Evolutionary conservation across 306 rosid species (phyloP), one percentile per base, ranked within the genome.

Genomic region (Cicer pinnatifidum): DNA sequence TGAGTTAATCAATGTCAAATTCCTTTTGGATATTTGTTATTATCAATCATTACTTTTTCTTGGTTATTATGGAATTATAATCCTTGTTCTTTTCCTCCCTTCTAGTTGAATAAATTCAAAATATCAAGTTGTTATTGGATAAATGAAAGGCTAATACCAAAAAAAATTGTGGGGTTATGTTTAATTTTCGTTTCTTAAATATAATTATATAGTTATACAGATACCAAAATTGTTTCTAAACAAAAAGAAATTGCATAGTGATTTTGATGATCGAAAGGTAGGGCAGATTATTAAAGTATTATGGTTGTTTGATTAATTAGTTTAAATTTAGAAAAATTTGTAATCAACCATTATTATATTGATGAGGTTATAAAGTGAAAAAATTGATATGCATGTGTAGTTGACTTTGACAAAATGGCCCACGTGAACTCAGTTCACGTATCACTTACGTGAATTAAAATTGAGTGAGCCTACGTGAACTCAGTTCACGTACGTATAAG

Each of bases 1-100:
- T 93, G 83, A 91, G 96, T 87, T 75, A 51, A 71, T 81, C 8
- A 53, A 17, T 53, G 60, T 45, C 58, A 52, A 59, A 73, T 15
- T 78, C 64, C 72, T 73, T 54, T 57, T 59, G n/a, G 51, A 8
- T 72, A 71, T 45, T 15, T 66, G 33, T 59, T 61, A 17, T 72
- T 52, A 65, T 69, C 69, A 43, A 39, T 66, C 61, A 15, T 53
- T 70, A 47, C n/a, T 40, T 11, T 38, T 41, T 35, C 9, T 44
- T 51, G 52, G 63, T 35, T 54, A 11, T 43, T 54, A 11, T 71
- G n/a, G 73, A 5, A 28, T 53, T 67, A 46, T 17, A 77, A 17
- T 39, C n/a, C 65, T 4, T 39, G 67, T 72, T 73, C 57, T 69
- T 65, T 70, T 68, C 71, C 15, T 52, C 37, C 43, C 11, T 62